phyloP scores from a whole-genome alignment of 257 asterid genomes.

The Scutellaria baicalensis region DNA sequence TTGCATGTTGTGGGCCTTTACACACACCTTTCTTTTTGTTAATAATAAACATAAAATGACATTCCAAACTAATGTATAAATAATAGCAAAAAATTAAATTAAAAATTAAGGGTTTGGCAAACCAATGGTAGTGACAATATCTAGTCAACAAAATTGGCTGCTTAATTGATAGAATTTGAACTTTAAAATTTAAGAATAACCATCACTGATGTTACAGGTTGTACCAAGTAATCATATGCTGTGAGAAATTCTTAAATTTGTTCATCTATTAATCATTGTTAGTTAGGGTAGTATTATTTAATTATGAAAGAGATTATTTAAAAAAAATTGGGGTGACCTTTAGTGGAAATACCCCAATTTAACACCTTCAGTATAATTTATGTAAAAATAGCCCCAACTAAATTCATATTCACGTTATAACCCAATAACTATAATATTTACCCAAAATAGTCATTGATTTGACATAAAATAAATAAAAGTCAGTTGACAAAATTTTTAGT shows the following conservation, averaged over 20 bases:
- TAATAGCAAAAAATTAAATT: neutral
- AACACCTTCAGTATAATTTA: too few relatives aligned
- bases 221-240: constrained; percentile 1
- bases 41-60: neutral
- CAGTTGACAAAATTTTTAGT: too few relatives aligned
- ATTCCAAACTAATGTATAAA: neutral
- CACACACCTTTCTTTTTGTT: neutral
- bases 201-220: constrained; percentile 13
- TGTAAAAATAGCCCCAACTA: too few relatives aligned
- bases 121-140: neutral
- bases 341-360: too few relatives aligned
- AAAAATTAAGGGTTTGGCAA: neutral
- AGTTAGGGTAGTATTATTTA: neutral
- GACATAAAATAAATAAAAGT: too few relatives aligned
- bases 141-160: constrained; percentile 17
- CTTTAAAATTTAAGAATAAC: constrained; percentile 1
- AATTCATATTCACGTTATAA: too few relatives aligned
- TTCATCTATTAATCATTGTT: constrained; percentile 1
- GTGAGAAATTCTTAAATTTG: neutral
- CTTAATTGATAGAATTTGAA: neutral
- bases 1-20: constrained; percentile 24
- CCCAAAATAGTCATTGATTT: too few relatives aligned
- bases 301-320: neutral
- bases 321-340: too few relatives aligned
- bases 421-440: too few relatives aligned